phyloP scores from a whole-genome alignment of 2,329 filamentous ascomycete genomes.

The Pestalotiopsis sp. region DNA sequence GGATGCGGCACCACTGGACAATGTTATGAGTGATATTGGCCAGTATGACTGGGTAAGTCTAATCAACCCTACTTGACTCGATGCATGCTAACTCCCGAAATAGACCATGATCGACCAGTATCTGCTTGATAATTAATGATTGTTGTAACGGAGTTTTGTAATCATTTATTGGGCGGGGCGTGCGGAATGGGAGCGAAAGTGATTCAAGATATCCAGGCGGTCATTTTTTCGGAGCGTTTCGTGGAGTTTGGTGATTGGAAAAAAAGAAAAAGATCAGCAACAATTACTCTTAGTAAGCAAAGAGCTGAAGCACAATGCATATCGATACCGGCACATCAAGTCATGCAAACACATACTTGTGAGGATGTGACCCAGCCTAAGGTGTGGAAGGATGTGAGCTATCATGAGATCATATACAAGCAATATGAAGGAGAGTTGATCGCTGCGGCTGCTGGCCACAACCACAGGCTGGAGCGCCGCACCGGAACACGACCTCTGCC shows the following conservation, averaged over 20 bases:
- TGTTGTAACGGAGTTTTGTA: background rate
- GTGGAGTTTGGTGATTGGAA: background rate
- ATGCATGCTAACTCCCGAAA: background rate
- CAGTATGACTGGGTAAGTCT: constrained; percentile 43
- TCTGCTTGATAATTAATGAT: constrained; percentile 15
- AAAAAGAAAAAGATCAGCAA: too few relatives aligned
- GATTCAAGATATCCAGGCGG: background rate
- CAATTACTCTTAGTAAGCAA: too few relatives aligned
- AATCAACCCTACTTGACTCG: background rate
- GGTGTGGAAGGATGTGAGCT: too few relatives aligned
- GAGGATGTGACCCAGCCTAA: too few relatives aligned
- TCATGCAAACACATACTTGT: too few relatives aligned
- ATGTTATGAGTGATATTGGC: constrained; percentile 34
- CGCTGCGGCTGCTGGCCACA: too few relatives aligned
- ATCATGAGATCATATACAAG: too few relatives aligned
- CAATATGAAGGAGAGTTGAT: too few relatives aligned
- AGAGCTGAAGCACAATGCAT: too few relatives aligned
- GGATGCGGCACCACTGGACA: constrained; percentile 39
- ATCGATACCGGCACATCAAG: too few relatives aligned
- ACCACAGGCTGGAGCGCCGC: too few relatives aligned
- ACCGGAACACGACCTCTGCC: too few relatives aligned
- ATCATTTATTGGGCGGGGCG: background rate
- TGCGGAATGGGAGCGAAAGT: background rate
- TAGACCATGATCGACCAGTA: constrained; percentile 33
- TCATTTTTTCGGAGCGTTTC: background rate